Base-by-base conservation (phyloP, 2,329 filamentous ascomycete species). In the Berkeleyomyces basicola region DNA sequence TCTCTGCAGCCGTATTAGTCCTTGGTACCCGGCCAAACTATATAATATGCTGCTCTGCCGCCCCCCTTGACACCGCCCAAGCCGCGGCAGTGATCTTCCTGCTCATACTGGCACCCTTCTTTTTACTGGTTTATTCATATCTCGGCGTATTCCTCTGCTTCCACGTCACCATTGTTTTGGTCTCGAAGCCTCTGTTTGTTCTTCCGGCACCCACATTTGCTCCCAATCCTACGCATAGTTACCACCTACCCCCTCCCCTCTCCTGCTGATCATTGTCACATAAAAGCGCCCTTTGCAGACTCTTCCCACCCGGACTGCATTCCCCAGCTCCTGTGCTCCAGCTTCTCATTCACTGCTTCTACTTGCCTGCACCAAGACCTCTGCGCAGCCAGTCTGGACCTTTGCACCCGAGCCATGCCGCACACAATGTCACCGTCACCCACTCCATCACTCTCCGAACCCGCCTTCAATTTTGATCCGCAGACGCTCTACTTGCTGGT, bases 381-480 rank as follows among this genome's bases (percentile, higher is more conserved):
- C 10, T 10, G 46, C 11, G n/a, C 4, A 44, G 42, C 42, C 42
- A 44, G 42, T 23, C 23, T 23, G 23, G 23, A 23, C 42, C n/a
- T 14, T 14, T 14, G 42, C 6, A 9, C 31, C 51, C 11, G 43
- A 59, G 39, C n/a, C 14, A 61, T 61, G 59, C 37, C 23, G 5
- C 33, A 11, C 46, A 39, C 40, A 14, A 61, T 61, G 59, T 61
- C 46, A 40, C 59, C 59, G 42, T 47, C 59, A n/a, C 59, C 59
- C n/a, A 43, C 59, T 16, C 59, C 59, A 37, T 61, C 59, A 42
- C 37, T 37, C 14, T 16, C 37, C 14, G 23, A 46, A n/a, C 39
- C 59, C 3, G 46, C 36, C 36, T 51, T 51, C 59, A 61, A 61
- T 14, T 51, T 61, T n/a, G 59, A 61, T n/a, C 59, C 59, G 37